phyloP scores from a whole-genome alignment of 345 rosid genomes.

The Hibiscus trionum region DNA sequence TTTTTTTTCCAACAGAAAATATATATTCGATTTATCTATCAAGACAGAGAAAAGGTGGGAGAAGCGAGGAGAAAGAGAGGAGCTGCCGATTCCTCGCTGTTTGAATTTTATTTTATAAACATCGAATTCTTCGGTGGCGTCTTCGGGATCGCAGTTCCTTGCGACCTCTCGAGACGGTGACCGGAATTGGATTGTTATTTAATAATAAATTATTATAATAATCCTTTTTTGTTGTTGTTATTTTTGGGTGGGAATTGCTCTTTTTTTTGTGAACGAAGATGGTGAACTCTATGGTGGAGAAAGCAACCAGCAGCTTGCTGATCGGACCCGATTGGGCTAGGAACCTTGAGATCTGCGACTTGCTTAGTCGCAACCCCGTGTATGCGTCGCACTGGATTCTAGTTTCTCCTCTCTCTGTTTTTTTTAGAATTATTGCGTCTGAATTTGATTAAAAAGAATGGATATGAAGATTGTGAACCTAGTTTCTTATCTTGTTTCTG shows the following conservation, averaged over 20 bases:
- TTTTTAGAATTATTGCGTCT: neutral
- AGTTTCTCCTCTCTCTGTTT: neutral
- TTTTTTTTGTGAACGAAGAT: conserved; percentile 38
- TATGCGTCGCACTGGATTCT: conserved; percentile 27
- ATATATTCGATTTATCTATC: conserved; percentile 14
- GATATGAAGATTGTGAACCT: neutral
- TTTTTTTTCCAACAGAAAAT: conserved; percentile 16
- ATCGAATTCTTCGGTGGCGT: conserved; percentile 3
- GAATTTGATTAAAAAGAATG: neutral
- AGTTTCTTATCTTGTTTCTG: neutral
- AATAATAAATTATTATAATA: too few species aligned
- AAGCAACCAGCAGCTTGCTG: conserved; percentile 97
- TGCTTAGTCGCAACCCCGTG: conserved; percentile 92
- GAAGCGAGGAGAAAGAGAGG: neutral
- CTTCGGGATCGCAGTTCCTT: conserved; percentile 30
- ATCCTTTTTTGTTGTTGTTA: neutral
- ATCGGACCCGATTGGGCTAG: conserved; percentile 99
- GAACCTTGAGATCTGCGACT: conserved; percentile 99
- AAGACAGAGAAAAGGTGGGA: neutral
- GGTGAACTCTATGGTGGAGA: conserved; percentile 98
- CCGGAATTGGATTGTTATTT: conserved; percentile 11
- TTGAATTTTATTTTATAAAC: conserved; percentile 19
- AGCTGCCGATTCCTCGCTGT: conserved; percentile 6
- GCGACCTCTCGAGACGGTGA: conserved; percentile 26
- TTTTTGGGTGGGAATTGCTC: conserved; percentile 8